Conservation (phyloP, 2,329 filamentous ascomycete species). For the Aspergillus sp. region DNA sequence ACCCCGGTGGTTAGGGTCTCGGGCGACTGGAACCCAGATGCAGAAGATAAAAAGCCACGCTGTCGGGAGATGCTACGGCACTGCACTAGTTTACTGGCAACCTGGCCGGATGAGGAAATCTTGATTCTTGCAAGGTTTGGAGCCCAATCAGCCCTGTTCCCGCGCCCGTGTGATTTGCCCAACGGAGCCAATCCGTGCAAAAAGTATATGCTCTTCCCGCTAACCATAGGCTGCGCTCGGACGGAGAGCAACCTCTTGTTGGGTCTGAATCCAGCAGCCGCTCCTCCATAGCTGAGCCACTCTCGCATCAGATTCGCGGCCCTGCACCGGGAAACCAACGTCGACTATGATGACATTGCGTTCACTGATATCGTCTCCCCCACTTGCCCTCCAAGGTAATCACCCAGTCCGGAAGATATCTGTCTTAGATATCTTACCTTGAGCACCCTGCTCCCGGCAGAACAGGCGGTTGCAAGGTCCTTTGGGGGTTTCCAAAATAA, state of each 20-base stretch:
- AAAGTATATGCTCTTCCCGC: constrained; percentile 2
- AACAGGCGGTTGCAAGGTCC: not conserved
- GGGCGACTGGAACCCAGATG: not conserved
- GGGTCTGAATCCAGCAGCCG: not conserved
- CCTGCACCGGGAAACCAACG: not conserved
- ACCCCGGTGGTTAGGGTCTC: not conserved
- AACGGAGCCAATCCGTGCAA: constrained; percentile 1
- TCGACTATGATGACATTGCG: constrained; percentile 6
- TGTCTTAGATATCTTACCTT: not conserved
- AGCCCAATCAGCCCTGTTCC: constrained; percentile 15
- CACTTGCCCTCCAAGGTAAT: constrained; percentile 6
- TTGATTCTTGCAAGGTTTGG: not conserved
- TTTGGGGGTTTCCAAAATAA: not conserved
- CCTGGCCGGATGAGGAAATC: constrained; percentile 7
- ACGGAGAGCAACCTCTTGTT: constrained; percentile 3
- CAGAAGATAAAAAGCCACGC: not conserved
- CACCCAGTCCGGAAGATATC: not conserved
- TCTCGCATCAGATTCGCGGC: constrained; percentile 8
- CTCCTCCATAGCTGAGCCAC: constrained; percentile 10
- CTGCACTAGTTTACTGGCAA: constrained; percentile 1
- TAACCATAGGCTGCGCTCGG: constrained; percentile 4
- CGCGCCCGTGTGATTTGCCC: constrained; percentile 16
- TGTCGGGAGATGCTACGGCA: constrained; percentile 2
- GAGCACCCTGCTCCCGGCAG: not conserved
- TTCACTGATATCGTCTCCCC: not conserved